phyloP scores from a whole-genome alignment of 164 flowering plant species.

The Vitis rotundifolia region DNA sequence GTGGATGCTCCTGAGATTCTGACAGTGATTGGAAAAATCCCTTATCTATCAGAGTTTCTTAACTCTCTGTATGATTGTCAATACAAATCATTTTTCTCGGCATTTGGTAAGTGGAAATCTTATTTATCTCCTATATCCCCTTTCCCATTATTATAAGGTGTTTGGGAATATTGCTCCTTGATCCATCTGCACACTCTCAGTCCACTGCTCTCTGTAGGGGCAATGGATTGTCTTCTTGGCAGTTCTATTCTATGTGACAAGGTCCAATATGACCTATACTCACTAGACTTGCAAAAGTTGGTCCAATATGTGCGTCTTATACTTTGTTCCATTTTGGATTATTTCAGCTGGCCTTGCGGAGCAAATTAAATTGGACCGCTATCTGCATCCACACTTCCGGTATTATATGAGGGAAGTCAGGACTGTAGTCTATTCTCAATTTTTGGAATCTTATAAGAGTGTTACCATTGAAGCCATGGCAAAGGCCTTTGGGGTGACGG shows the following conservation, averaged over 20 bases:
- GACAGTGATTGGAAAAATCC: slow-evolving; percentile 90
- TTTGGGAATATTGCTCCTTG: neutral
- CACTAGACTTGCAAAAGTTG: neutral
- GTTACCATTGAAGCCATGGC: slow-evolving; percentile 99
- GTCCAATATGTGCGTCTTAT: neutral
- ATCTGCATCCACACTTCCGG: slow-evolving; percentile 92
- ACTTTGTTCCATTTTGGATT: neutral
- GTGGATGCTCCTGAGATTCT: slow-evolving; percentile 99
- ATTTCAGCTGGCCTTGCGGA: slow-evolving; percentile 83
- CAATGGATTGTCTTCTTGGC: neutral
- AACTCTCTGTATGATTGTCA: slow-evolving; percentile 91
- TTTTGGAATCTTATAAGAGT: slow-evolving; percentile 95
- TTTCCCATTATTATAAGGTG: neutral
- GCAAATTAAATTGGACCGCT: slow-evolving; percentile 85
- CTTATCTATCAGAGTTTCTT: slow-evolving; percentile 77
- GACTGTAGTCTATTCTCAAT: slow-evolving; percentile 89
- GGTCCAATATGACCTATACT: neutral
- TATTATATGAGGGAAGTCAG: slow-evolving; percentile 97
- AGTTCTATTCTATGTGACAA: neutral
- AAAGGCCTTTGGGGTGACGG: slow-evolving; percentile 87
- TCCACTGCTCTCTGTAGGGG: neutral
- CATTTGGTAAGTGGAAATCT: slow-evolving; percentile 70
- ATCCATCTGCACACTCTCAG: neutral
- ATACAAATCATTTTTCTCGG: slow-evolving; percentile 85
- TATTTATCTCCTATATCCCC: neutral